Base-by-base conservation (phyloP, 495 filamentous ascomycete species). In the Penicillium chermesinum region DNA sequence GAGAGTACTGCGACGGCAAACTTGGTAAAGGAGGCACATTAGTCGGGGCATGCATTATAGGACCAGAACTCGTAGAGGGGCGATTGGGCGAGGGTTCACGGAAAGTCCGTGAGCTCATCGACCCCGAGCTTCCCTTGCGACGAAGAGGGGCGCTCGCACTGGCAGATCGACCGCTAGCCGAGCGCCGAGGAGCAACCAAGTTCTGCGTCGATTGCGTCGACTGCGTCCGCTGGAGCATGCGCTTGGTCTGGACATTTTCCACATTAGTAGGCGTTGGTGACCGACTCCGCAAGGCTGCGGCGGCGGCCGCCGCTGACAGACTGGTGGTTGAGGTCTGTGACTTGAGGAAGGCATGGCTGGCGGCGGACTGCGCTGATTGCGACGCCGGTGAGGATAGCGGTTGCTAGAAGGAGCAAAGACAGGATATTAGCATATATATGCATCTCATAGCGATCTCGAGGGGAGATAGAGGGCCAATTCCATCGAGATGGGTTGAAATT, bases 81-180 rank as follows among this genome's bases (percentile, higher is more conserved):
- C 77, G 66, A 66, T 69, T 71, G 51, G 88, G 73, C 49, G 89
- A 79, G 46, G 82, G 65, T 53, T 85, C 73, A 48, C 90, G 80
- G 65, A 96, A 95, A 1, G 88, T 88, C 33, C 90, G 78, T 52
- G 89, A 85, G 34, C 78, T 83, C 89, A 96, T 95, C 21, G 88
- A 95, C 12, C 82, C 79, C 37, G 75, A 79, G 64, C 90, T 96
- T 20, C 69, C 78, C 20, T 75, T 72, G 38, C 90, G 74, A 45
- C 79, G 76, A 30, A 91, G 71, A 14, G 57, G 42, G 8, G 64
- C 67, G 43, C 66, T 62, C n/a, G 64, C 63, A 36, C 65, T 65
- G 7, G 64, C 58, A 32, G 68, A 66, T 40, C 53, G 52, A 19
- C 70, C 35, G 35, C 65, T 65, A 7, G 63, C 57, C 36, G 69